A percentile compares a stretch with the other conserved stretches of the same genome.
These are phyloP conservation scores for Penstemon barbatus DNA, from an alignment of 257 asterid species.

Conservation along the genomic window DNA sequence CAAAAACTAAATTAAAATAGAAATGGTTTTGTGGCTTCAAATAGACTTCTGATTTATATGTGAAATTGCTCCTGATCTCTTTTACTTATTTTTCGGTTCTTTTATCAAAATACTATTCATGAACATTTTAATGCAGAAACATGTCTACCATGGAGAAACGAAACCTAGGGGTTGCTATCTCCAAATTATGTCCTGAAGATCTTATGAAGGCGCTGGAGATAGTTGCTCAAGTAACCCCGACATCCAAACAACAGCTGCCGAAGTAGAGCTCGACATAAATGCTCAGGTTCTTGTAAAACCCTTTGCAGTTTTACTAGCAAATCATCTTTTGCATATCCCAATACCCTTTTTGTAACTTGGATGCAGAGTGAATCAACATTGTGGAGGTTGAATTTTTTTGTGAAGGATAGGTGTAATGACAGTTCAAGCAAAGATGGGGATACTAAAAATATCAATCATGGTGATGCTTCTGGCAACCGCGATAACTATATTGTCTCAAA, in stretches of 20 bases:
- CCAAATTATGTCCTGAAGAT: conserved; percentile 66
- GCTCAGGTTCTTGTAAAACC: conserved; percentile 61
- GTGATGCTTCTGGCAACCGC: conserved; percentile 32
- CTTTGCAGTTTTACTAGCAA: conserved; percentile 6
- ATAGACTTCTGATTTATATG: conserved; percentile 1
- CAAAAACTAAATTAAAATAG: conserved; percentile 7
- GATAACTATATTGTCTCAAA: conserved; percentile 40
- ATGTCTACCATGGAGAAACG: conserved; percentile 71
- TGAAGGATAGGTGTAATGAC: conserved; percentile 37
- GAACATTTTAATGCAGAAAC: conserved; percentile 42
- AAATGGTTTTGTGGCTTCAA: background rate
- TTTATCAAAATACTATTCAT: conserved; percentile 23
- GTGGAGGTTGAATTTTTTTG: conserved; percentile 83
- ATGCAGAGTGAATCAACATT: conserved; percentile 76
- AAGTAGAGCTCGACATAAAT: conserved; percentile 77
- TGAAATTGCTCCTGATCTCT: conserved; percentile 4
- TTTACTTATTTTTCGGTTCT: conserved; percentile 3
- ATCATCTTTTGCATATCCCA: conserved; percentile 22
- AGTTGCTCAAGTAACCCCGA: conserved; percentile 61
- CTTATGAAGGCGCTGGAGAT: conserved; percentile 75
- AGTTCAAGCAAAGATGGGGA: conserved; percentile 36
- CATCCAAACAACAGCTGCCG: conserved; percentile 57
- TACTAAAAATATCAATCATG: conserved; percentile 26
- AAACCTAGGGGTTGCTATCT: conserved; percentile 67
- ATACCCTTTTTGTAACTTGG: conserved; percentile 9